Evolutionary conservation across 306 rosid species (phyloP).

Genomic region (Casuarina glauca): DNA sequence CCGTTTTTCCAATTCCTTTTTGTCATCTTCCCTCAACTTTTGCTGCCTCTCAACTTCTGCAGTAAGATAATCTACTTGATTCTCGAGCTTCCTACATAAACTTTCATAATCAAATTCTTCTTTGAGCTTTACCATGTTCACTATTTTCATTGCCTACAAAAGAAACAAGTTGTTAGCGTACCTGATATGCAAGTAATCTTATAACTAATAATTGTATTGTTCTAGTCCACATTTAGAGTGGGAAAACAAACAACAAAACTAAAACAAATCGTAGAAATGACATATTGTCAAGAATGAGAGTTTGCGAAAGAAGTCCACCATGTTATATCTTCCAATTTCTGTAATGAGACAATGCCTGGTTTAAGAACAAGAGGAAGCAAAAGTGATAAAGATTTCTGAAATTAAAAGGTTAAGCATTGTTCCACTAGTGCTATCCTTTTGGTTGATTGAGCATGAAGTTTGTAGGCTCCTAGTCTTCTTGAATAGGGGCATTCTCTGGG

Average conservation of each 20-base stretch:
- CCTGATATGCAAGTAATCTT: background rate
- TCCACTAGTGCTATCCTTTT: background rate
- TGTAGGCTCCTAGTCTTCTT: background rate
- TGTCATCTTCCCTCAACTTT: slow-evolving; percentile 49
- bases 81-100: slow-evolving; percentile 67
- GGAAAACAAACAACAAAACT: background rate
- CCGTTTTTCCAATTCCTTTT: slow-evolving; percentile 43
- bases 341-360: background rate
- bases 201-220: background rate
- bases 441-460: background rate
- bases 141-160: slow-evolving; percentile 68
- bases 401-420: background rate
- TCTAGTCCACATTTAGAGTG: background rate
- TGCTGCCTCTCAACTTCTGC: slow-evolving; percentile 64
- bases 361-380: background rate
- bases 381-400: background rate
- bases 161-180: slow-evolving; percentile 7
- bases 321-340: background rate
- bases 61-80: slow-evolving; percentile 60
- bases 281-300: background rate
- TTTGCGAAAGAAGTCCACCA: background rate
- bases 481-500: background rate
- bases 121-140: slow-evolving; percentile 59
- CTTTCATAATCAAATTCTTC: slow-evolving; percentile 73
- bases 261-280: background rate